A percentile compares a stretch with the other conserved stretches of the same genome.
Conservation (phyloP, 257 asterid species). For the Buddleja alternifolia region DNA sequence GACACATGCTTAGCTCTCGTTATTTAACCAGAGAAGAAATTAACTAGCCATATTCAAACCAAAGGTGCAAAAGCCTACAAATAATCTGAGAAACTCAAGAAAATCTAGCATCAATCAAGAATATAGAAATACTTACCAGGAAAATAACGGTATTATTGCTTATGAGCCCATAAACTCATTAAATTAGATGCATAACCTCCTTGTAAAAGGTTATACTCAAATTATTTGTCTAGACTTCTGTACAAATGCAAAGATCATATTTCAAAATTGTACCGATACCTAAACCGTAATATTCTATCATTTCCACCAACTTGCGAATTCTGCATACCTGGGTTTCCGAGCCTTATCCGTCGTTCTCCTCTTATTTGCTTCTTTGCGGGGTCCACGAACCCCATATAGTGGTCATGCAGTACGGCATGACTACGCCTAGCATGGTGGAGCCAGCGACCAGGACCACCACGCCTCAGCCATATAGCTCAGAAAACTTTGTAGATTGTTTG, state of each 20-base stretch:
- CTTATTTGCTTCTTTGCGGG: constrained; percentile 21
- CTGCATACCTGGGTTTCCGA: constrained; percentile 1
- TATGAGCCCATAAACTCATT: too few species aligned
- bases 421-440: not conserved
- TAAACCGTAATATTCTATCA: not conserved
- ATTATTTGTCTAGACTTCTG: not conserved
- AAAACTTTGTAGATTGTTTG: too few species aligned
- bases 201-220: too few species aligned
- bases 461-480: constrained; percentile 14
- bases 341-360: not conserved
- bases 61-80: too few species aligned
- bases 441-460: not conserved
- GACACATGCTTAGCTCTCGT: too few species aligned
- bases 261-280: constrained; percentile 7
- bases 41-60: too few species aligned
- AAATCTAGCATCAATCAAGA: too few species aligned
- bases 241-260: constrained; percentile 18
- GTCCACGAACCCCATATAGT: not conserved
- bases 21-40: too few species aligned
- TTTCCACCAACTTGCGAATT: not conserved
- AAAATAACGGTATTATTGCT: too few species aligned
- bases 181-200: too few species aligned
- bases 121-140: too few species aligned
- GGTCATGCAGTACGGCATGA: not conserved
- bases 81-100: too few species aligned